Evolutionary conservation across 2,329 filamentous ascomycete genomes (phyloP).

Genomic region (Trichoderma aggressivum): DNA sequence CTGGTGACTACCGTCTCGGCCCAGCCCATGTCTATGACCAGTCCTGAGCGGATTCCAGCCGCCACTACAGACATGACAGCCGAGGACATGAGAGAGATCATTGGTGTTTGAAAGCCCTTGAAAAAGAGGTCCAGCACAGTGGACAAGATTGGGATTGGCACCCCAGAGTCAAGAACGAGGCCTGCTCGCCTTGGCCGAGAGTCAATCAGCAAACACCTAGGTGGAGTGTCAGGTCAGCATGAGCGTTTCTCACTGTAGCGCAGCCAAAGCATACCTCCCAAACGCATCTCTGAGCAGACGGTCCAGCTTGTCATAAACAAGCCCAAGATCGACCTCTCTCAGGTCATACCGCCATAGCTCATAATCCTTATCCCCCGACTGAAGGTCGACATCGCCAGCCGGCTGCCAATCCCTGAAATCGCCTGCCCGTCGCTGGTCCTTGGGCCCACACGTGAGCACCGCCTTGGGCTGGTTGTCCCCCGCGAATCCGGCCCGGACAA

Average conservation of each 20-base stretch:
- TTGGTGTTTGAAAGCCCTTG: conserved; percentile 72
- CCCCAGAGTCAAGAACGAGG: conserved; percentile 70
- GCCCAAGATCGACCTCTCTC: conserved; percentile 66
- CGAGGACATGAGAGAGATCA: conserved; percentile 74
- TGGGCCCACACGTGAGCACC: conserved; percentile 67
- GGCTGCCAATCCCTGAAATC: conserved; percentile 73
- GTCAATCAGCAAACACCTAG: conserved; percentile 64
- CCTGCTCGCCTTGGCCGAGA: conserved; percentile 71
- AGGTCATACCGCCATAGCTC: conserved; percentile 81
- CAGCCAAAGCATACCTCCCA: conserved; percentile 58
- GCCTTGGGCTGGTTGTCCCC: conserved; percentile 76
- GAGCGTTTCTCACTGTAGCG: background rate
- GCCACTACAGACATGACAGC: conserved; percentile 71
- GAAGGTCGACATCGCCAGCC: conserved; percentile 44
- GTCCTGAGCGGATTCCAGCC: conserved; percentile 78
- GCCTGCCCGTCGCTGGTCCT: conserved; percentile 71
- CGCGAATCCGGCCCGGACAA: conserved; percentile 78
- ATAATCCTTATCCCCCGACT: conserved; percentile 59
- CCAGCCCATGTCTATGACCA: conserved; percentile 92
- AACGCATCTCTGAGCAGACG: conserved; percentile 77
- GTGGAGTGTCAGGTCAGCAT: background rate
- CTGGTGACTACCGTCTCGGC: conserved; percentile 81
- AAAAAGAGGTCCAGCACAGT: conserved; percentile 76
- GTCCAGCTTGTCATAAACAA: conserved; percentile 86
- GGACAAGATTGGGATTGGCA: conserved; percentile 76